Conservation (phyloP, 139 green algal species). For the Trebouxia sp. region DNA sequence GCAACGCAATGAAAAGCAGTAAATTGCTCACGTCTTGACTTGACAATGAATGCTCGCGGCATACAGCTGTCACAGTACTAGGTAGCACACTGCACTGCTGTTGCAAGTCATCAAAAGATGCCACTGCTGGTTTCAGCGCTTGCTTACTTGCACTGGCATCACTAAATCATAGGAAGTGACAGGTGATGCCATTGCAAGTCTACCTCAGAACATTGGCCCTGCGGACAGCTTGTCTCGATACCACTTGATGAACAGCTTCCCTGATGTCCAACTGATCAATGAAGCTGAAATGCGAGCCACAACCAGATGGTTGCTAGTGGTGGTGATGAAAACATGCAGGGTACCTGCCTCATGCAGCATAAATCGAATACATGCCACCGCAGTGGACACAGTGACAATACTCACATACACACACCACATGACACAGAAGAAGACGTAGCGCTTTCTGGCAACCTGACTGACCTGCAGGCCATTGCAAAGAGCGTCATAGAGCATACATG, state of each 20-base stretch:
- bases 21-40: too few relatives aligned
- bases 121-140: too few relatives aligned
- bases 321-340: constrained; percentile 33
- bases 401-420: constrained; percentile 29
- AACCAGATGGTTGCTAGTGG: constrained; percentile 29
- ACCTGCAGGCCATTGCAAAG: not conserved
- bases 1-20: too few relatives aligned
- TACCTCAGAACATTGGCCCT: constrained; percentile 32
- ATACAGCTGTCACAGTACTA: too few relatives aligned
- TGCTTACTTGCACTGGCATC: too few relatives aligned
- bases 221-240: constrained; percentile 23
- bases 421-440: constrained; percentile 17
- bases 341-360: constrained; percentile 16
- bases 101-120: too few relatives aligned
- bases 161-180: too few relatives aligned
- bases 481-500: not conserved
- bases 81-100: too few relatives aligned
- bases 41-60: too few relatives aligned
- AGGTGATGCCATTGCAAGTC: too few relatives aligned
- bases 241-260: constrained; percentile 36
- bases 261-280: constrained; percentile 32
- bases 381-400: constrained; percentile 24
- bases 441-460: constrained; percentile 13
- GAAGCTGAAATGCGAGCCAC: constrained; percentile 31
- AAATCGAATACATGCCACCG: constrained; percentile 19